phyloP scores from a whole-genome alignment of 495 filamentous ascomycete genomes.

The Alectoria sarmentosa region DNA sequence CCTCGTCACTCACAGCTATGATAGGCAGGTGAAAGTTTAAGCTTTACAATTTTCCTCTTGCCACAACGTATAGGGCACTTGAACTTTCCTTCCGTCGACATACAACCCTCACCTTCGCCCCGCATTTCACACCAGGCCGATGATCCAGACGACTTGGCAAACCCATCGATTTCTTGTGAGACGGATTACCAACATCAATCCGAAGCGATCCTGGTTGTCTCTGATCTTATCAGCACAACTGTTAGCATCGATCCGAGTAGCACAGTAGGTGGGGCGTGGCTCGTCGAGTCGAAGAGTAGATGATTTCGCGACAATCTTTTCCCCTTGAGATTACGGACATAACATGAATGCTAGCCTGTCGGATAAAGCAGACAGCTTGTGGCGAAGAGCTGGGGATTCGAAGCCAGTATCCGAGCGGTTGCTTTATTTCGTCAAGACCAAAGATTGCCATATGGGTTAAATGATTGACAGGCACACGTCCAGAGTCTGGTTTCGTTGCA shows the following conservation, averaged over 20 bases:
- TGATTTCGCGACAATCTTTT: constrained; percentile 22
- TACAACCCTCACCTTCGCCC: constrained; percentile 28
- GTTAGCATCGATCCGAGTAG: constrained; percentile 63
- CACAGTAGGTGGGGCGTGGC: constrained; percentile 54
- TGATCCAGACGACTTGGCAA: constrained; percentile 19
- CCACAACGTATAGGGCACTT: constrained; percentile 72
- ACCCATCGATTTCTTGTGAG: constrained; percentile 52
- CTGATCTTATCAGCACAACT: constrained; percentile 66
- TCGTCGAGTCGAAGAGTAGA: constrained; percentile 29
- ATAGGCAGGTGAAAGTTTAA: constrained; percentile 41
- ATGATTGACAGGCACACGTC: neutral
- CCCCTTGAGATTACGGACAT: too few relatives aligned
- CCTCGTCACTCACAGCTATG: constrained; percentile 19
- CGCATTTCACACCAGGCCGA: constrained; percentile 26
- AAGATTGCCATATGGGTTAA: neutral
- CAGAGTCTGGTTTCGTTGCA: too few relatives aligned
- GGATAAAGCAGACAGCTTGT: neutral
- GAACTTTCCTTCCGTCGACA: constrained; percentile 69
- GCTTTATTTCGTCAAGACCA: neutral
- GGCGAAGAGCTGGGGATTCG: neutral
- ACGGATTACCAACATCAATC: constrained; percentile 71
- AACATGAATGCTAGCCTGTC: constrained; percentile 44
- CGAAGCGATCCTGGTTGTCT: constrained; percentile 68
- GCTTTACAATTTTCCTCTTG: constrained; percentile 60
- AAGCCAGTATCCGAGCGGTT: neutral